Conservation (phyloP, 2,329 filamentous ascomycete species). For the Thelonectria discophora region DNA sequence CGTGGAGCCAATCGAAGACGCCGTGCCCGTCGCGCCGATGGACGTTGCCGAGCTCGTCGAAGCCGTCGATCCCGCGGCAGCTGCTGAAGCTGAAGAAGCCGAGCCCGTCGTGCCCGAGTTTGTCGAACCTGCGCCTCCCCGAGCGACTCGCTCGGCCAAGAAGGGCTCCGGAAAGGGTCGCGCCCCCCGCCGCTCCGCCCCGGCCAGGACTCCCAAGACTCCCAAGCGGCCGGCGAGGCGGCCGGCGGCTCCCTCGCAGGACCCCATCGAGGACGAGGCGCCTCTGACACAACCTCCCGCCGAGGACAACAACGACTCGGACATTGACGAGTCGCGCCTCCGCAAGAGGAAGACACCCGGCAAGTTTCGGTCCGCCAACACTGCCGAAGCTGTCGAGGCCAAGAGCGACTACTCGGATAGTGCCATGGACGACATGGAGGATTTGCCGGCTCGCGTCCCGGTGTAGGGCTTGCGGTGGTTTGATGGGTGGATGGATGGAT, state of each 20-base stretch:
- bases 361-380: slow-evolving; percentile 39
- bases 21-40: slow-evolving; percentile 14
- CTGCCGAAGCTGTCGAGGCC: slow-evolving; percentile 22
- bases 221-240: slow-evolving; percentile 38
- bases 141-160: slow-evolving; percentile 39
- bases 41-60: slow-evolving; percentile 22
- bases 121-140: slow-evolving; percentile 39
- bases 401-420: slow-evolving; percentile 43
- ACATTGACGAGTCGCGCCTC: slow-evolving; percentile 39
- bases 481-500: neutral
- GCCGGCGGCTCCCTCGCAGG: slow-evolving; percentile 39
- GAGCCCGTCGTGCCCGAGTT: slow-evolving; percentile 26
- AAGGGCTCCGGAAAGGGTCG: slow-evolving; percentile 40
- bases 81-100: slow-evolving; percentile 2
- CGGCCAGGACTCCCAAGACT: slow-evolving; percentile 31
- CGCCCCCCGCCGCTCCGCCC: slow-evolving; percentile 35
- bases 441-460: slow-evolving; percentile 49
- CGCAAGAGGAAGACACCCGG: slow-evolving; percentile 43
- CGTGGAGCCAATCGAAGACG: slow-evolving; percentile 8
- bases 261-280: slow-evolving; percentile 43
- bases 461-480: slow-evolving; percentile 9
- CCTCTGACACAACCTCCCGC: slow-evolving; percentile 19
- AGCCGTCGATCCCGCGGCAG: slow-evolving; percentile 21
- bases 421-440: slow-evolving; percentile 56
- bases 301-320: slow-evolving; percentile 30